Evolutionary conservation across 352 stramenopile genomes (phyloP), one percentile per base, ranked within the genome.

Genomic region (Aphanomyces euteiches): DNA sequence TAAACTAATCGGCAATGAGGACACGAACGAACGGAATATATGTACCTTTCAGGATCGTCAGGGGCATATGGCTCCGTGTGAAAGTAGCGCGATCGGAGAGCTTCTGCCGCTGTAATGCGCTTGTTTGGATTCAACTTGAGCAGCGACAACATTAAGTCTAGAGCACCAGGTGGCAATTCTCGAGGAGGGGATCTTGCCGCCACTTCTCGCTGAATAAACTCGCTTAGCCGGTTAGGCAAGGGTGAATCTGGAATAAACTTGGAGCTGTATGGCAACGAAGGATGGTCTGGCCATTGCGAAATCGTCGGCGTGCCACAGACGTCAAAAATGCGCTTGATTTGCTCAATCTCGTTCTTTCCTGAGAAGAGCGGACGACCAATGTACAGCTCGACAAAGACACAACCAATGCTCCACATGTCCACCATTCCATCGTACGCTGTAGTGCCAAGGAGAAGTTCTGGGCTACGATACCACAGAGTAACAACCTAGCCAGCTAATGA

Each of bases 401-500:
- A 96, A 0, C 94, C 95, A 53, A 98, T 96, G 41, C 94, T 97
- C 93, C 95, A 98, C 79, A 97, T 96, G 75, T 98, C 95, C 47
- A 98, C 96, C 43, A 82, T 96, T 6, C 86, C 85, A 43, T 96
- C 89, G 75, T 98, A 98, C 63, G 80, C 89, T 1, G 92, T 98
- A n/a, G 84, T 92, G 7, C 95, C 92, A 10, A 98, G 81, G 28
- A 98, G 77, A 4, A 98, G 82, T 77, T 98, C 95, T 0, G 95
- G 95, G 4, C 93, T 85, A 0, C 95, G 84, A 72, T 98, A 98
- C 95, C 95, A 98, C 7, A 97, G 77, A 38, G 95, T 98, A 12
- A 97, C 94, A 3, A 98, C 88, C 66, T 70, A 48, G 6, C 43
- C 10, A n/a, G 36, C 13, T 91, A 68, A 57, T 82, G 75, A 15